Base-by-base conservation (phyloP, 2,329 filamentous ascomycete genomes). In the Clonostachys byssicola region DNA sequence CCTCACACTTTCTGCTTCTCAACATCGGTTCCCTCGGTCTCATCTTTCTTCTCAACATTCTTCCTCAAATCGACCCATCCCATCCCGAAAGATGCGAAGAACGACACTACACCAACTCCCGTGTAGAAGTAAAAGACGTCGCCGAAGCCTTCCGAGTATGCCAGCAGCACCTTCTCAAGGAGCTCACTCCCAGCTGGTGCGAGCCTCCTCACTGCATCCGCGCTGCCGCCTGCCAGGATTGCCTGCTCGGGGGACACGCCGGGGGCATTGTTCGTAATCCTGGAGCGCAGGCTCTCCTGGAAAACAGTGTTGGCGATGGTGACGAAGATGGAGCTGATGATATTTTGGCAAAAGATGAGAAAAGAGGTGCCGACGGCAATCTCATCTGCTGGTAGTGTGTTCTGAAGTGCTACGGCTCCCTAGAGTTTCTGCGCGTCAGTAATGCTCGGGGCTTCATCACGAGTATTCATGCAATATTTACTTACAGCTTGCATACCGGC, bases 321-420 rank as follows among this genome's bases (percentile, higher is more conserved):
- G 30, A 74, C 59, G 56, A 71, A 67, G 23, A 75, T 60, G 5
- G 73, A 66, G 34, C 70, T 70, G 14, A 68, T 68, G 34, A 75
- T 62, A 5, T 67, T 73, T 51, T 77, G 71, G 35, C 62, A 59
- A 50, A 74, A 58, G 50, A 51, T 34, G 2, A 53, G 23, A 8
- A 48, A 45, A 12, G 51, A 47, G 38, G 46, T 52, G 4, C 34
- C 47, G 12, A 53, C 47, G 6, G 47, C 44, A 1, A 52, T 46
- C 13, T 46, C 42, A 3, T 47, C 38, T 0, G 49, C 33, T 1
- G 49, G 46, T 1, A 50, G 17, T 16, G 48, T 46, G 12, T 51
- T 39, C 6, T 52, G 54, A 14, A 52, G 45, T 5, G 52, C 50
- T 23, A 54, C 47, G 14, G 46, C 13, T 12, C 44, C 44, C 16